Conservation (phyloP, 2,329 filamentous ascomycete species). For the Rachicladosporium sp. region DNA sequence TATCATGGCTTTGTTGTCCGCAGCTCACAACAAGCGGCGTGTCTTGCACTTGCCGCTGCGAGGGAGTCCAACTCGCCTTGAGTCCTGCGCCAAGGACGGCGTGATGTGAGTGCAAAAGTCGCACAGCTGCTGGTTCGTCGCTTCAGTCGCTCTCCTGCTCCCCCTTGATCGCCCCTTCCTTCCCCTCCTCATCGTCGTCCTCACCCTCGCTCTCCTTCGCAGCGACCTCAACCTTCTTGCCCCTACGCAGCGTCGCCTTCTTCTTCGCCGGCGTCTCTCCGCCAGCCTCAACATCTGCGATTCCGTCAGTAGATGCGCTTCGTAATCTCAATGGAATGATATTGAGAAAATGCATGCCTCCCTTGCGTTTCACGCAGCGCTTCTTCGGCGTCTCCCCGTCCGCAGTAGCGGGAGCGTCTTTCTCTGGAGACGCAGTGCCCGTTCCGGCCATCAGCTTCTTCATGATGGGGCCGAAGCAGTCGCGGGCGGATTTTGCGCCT, state of each 20-base stretch:
- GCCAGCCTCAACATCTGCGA: background rate
- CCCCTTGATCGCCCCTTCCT: background rate
- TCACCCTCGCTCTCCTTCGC: background rate
- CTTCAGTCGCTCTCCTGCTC: background rate
- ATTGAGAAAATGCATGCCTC: no score
- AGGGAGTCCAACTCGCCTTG: no score
- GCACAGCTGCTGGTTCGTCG: background rate
- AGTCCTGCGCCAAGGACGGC: background rate
- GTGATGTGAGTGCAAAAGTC: background rate
- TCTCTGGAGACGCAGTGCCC: no score
- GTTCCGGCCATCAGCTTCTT: conserved; percentile 1
- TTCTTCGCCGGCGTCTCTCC: background rate
- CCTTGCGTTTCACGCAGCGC: no score
- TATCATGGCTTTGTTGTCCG: background rate
- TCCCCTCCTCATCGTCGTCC: background rate
- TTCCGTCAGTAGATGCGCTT: no score
- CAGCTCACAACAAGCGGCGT: background rate
- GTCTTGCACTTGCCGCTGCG: background rate
- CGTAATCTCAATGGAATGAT: no score
- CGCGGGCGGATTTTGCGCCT: conserved; percentile 5
- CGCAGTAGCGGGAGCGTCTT: no score
- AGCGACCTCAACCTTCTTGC: background rate
- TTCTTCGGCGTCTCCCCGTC: no score
- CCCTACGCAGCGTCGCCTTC: background rate
- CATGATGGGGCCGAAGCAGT: conserved; percentile 1